Percentiles rank a stretch among this genome's conserved stretches.
Evolutionary conservation across 2,329 filamentous ascomycete species (phyloP).

Genomic region (Davidsoniella virescens): DNA sequence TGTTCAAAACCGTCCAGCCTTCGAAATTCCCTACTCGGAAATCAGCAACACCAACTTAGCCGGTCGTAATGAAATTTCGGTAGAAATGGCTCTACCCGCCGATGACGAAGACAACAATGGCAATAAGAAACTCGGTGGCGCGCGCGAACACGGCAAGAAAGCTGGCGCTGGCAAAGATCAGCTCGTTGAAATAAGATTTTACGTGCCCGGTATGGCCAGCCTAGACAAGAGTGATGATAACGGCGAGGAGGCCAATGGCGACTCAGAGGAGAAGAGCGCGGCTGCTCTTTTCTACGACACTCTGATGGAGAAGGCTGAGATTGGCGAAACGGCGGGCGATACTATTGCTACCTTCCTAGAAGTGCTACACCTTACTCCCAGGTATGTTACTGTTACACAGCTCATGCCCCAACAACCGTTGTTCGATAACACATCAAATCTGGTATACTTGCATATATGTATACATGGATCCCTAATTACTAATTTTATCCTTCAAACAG

Average conservation of each 20-base stretch:
- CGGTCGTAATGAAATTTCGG: slow-evolving; percentile 91
- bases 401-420: slow-evolving; percentile 8
- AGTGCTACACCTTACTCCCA: slow-evolving; percentile 88
- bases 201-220: slow-evolving; percentile 80
- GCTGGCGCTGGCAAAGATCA: slow-evolving; percentile 80
- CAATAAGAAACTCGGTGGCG: slow-evolving; percentile 53
- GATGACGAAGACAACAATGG: slow-evolving; percentile 56
- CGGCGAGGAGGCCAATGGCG: slow-evolving; percentile 46
- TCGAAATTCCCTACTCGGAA: slow-evolving; percentile 93
- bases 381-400: slow-evolving; percentile 28
- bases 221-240: slow-evolving; percentile 44
- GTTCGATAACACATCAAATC: slow-evolving; percentile 7
- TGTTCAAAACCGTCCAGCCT: slow-evolving; percentile 89
- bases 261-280: slow-evolving; percentile 79
- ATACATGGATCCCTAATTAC: no score
- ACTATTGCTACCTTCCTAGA: slow-evolving; percentile 96
- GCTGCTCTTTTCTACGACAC: slow-evolving; percentile 97
- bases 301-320: slow-evolving; percentile 95
- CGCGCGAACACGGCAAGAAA: slow-evolving; percentile 66
- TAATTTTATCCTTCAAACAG: slow-evolving; percentile 27
- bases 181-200: slow-evolving; percentile 96
- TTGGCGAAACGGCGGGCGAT: slow-evolving; percentile 96
- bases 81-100: slow-evolving; percentile 71
- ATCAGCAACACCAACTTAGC: slow-evolving; percentile 96
- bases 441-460: slow-evolving; percentile 15